Evolutionary conservation across 2,329 filamentous ascomycete species (phyloP).

Genomic region (Bipolaris bicolor): DNA sequence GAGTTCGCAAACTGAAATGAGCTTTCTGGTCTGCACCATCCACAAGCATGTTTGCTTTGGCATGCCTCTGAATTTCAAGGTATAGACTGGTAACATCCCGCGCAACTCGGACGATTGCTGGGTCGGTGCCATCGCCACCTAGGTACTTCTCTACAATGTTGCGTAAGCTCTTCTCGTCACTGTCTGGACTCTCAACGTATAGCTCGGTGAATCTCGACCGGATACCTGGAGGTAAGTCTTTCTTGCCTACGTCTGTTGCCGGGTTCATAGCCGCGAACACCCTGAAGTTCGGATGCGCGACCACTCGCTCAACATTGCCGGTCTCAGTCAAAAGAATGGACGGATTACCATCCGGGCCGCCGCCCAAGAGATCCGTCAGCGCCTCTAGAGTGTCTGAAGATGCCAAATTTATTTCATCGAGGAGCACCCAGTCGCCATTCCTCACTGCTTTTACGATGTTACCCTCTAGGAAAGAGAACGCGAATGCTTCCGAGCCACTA

Average conservation of each 20-base stretch:
- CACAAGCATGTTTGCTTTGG: slow-evolving; percentile 81
- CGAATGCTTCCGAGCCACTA: slow-evolving; percentile 75
- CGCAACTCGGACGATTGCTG: slow-evolving; percentile 71
- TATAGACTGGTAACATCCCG: slow-evolving; percentile 87
- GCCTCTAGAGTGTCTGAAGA: slow-evolving; percentile 94
- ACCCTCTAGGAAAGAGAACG: slow-evolving; percentile 94
- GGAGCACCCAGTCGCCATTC: slow-evolving; percentile 94
- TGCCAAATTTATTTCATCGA: slow-evolving; percentile 97
- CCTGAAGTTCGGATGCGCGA: slow-evolving; percentile 89
- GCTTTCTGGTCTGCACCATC: slow-evolving; percentile 96
- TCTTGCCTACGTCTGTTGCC: slow-evolving; percentile 95
- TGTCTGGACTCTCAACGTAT: slow-evolving; percentile 90
- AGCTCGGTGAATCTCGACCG: slow-evolving; percentile 94
- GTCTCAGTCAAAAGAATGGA: slow-evolving; percentile 92
- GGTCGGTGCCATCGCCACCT: slow-evolving; percentile 68
- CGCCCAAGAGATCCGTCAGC: slow-evolving; percentile 83
- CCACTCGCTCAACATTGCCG: slow-evolving; percentile 87
- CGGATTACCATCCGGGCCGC: slow-evolving; percentile 72
- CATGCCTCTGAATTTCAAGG: slow-evolving; percentile 81
- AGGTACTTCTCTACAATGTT: slow-evolving; percentile 90
- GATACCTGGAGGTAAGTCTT: slow-evolving; percentile 86
- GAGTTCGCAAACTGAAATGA: slow-evolving; percentile 93
- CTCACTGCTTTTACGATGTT: slow-evolving; percentile 95
- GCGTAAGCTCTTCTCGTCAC: slow-evolving; percentile 82
- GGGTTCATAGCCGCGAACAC: slow-evolving; percentile 99